phyloP scores from a whole-genome alignment of 2,329 filamentous ascomycete species.

The Aspergillus sp. region DNA sequence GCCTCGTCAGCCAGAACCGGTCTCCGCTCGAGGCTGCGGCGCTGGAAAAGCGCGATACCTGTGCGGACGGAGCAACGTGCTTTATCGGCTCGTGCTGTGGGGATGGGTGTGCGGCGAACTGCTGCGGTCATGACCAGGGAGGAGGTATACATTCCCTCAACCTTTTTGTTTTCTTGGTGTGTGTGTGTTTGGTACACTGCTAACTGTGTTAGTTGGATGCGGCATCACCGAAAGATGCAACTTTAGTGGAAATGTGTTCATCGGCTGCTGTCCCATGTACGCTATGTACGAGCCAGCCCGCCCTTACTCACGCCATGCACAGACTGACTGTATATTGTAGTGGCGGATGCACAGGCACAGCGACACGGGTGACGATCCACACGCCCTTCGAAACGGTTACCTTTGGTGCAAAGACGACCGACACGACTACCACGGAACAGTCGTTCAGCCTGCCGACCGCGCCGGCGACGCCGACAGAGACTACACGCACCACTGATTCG shows the following conservation, averaged over 20 bases:
- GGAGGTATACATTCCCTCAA: conserved; percentile 2
- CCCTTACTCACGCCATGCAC: neutral
- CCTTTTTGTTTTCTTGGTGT: neutral
- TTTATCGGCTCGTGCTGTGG: conserved; percentile 10
- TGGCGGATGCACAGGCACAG: conserved; percentile 7
- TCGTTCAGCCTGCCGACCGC: neutral
- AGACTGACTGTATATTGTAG: neutral
- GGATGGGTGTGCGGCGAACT: conserved; percentile 9
- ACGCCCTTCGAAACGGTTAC: conserved; percentile 7
- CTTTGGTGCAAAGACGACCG: neutral
- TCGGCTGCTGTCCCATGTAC: conserved; percentile 9
- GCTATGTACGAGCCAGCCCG: neutral
- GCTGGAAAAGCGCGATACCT: conserved; percentile 6
- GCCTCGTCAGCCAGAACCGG: neutral
- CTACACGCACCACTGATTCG: too few species aligned
- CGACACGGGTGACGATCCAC: conserved; percentile 8
- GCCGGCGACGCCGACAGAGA: too few species aligned
- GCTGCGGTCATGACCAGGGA: conserved; percentile 10
- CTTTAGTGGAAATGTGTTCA: conserved; percentile 10
- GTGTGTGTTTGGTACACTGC: too few species aligned
- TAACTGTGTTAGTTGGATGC: conserved; percentile 8
- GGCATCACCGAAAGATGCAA: conserved; percentile 5
- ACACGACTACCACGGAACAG: neutral
- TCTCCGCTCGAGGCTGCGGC: neutral
- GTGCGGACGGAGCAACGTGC: conserved; percentile 4